Base-by-base conservation (phyloP, 1,139 yeast genomes). In the Pichia sp. region DNA sequence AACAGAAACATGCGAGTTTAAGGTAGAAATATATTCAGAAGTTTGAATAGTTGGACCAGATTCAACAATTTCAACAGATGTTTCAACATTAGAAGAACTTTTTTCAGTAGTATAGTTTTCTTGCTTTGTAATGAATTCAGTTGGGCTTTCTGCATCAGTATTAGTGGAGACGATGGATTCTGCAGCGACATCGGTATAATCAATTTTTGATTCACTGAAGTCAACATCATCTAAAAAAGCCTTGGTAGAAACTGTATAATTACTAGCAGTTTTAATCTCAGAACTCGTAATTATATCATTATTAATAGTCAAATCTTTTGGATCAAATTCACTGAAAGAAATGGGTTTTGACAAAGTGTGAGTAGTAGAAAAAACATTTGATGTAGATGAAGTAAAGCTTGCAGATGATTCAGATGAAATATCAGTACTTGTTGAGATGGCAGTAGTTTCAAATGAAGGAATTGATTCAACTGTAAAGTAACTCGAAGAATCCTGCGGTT, bases 381-480 rank as follows among this genome's bases (percentile, higher is more conserved):
- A 19, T 14, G 11, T 14, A 3, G 18, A 16, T 3, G 45, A 29
- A 10, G 41, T 16, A 14, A 22, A 11, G 13, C 18, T 25, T 39
- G 3, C 28, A 13, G 18, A 14, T 33, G 19, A 6, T 33, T 6
- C 13, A 16, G 38, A n/a, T 36, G 16, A 36, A 19, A 36, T 10
- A 14, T 25, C 29, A 13, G 9, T 11, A 39, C 61, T 53, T 7
- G 60, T 58, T 11, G 58, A 56, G 4, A n/a, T 16, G 14, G 57
- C 31, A 18, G 63, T 61, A 19, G 62, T 56, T 28, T 60, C 61
- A 45, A 61, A 59, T 10, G 62, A 56, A 7, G 53, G 61, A 22
- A 64, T 63, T 18, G 68, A 63, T 47, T 64, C 64, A 33, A 70
- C 61, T 2, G 70, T 69, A 60, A 71, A 71, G 52, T 71, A 70